phyloP scores from a whole-genome alignment of 495 filamentous ascomycete genomes.

The Ramalina peruviana region DNA sequence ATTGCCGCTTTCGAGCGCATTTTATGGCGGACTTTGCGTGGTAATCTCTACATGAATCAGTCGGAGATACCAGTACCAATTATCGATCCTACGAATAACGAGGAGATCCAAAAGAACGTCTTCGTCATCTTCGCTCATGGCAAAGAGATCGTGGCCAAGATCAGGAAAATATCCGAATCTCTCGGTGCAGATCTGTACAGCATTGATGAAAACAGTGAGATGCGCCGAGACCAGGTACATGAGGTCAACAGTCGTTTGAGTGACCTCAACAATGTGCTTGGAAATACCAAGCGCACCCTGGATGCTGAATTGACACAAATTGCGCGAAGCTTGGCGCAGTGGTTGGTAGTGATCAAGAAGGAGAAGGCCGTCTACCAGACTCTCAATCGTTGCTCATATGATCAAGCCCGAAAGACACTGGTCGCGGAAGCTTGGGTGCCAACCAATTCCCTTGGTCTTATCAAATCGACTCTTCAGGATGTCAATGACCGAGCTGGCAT shows the following conservation, averaged over 20 bases:
- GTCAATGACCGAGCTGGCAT: conserved; percentile 91
- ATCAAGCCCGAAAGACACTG: conserved; percentile 85
- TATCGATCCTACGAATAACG: conserved; percentile 80
- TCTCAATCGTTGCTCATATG: conserved; percentile 90
- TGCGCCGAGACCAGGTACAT: conserved; percentile 85
- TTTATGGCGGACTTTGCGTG: conserved; percentile 88
- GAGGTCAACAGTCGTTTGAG: conserved; percentile 87
- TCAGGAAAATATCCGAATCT: conserved; percentile 95
- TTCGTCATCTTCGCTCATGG: conserved; percentile 99
- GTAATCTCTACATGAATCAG: conserved; percentile 99
- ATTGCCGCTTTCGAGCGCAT: conserved; percentile 95
- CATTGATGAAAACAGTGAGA: conserved; percentile 91
- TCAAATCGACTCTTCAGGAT: conserved; percentile 92
- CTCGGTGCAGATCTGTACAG: conserved; percentile 89
- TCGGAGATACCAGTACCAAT: conserved; percentile 94
- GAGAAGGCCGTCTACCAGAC: conserved; percentile 98
- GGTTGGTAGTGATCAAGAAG: conserved; percentile 95
- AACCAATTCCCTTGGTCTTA: conserved; percentile 73
- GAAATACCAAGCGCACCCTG: conserved; percentile 92
- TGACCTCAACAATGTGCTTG: conserved; percentile 79
- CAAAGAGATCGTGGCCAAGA: conserved; percentile 95
- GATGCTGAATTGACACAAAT: conserved; percentile 89
- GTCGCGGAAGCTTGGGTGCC: conserved; percentile 98
- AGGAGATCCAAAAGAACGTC: conserved; percentile 87
- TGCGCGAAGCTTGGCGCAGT: conserved; percentile 73